These are phyloP conservation scores for Colletotrichum paranaense DNA, from an alignment of 2,329 filamentous ascomycete species.

Conservation along the genomic window DNA sequence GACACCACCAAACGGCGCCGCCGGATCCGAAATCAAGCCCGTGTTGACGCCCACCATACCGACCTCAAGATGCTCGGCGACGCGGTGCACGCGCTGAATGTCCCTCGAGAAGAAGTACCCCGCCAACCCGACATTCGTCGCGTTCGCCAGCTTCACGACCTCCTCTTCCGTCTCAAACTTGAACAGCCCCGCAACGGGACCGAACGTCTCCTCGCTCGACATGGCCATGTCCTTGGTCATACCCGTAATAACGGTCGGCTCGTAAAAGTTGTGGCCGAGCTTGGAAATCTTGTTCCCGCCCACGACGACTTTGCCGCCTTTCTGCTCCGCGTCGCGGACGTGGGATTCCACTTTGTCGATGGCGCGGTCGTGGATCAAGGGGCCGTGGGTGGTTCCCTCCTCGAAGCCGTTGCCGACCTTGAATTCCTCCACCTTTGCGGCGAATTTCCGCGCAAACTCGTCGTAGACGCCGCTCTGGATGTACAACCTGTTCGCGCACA, in stretches of 20 bases:
- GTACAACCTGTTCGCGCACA: slow-evolving; percentile 87
- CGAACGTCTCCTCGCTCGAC: slow-evolving; percentile 92
- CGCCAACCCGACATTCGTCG: slow-evolving; percentile 85
- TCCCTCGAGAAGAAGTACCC: slow-evolving; percentile 90
- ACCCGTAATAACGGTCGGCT: slow-evolving; percentile 88
- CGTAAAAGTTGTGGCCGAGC: slow-evolving; percentile 83
- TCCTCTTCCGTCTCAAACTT: slow-evolving; percentile 90
- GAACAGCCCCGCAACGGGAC: slow-evolving; percentile 91
- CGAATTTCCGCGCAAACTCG: slow-evolving; percentile 75
- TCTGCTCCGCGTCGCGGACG: slow-evolving; percentile 80
- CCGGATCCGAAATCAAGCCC: slow-evolving; percentile 70
- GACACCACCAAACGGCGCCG: slow-evolving; percentile 79
- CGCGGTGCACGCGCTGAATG: slow-evolving; percentile 67
- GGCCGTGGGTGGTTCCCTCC: slow-evolving; percentile 79
- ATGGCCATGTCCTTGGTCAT: slow-evolving; percentile 90
- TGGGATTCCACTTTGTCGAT: slow-evolving; percentile 83
- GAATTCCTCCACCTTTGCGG: slow-evolving; percentile 78
- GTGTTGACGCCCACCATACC: slow-evolving; percentile 92
- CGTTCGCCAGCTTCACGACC: slow-evolving; percentile 86
- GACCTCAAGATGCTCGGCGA: slow-evolving; percentile 79
- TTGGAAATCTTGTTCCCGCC: slow-evolving; percentile 78
- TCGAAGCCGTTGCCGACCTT: slow-evolving; percentile 81
- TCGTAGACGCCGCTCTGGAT: slow-evolving; percentile 84
- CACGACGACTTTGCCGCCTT: slow-evolving; percentile 79
- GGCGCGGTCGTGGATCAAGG: slow-evolving; percentile 87